Evolutionary conservation across 2,329 filamentous ascomycete genomes (phyloP), one percentile per base, ranked within the genome.

Genomic region (Eurotiales sp.): DNA sequence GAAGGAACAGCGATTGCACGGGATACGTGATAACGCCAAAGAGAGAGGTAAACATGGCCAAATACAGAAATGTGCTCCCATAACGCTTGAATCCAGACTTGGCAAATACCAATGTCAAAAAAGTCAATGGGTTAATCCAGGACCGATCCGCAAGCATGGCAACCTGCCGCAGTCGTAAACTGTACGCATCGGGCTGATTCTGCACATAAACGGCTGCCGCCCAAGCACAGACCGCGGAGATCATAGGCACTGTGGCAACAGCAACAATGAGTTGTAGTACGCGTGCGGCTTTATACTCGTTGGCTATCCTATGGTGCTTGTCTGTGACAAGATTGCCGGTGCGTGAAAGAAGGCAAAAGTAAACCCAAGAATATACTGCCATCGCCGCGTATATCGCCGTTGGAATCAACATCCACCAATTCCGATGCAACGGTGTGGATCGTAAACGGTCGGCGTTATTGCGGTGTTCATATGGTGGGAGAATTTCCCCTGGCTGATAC

Each of bases 1-100:
- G 50, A 5, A 27, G 10, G 12, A 61, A 55, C 25, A 62, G 52
- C 17, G 56, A 55, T 47, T 61, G 58, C 10, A 64, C 50, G 7
- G 59, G 60, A 40, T 55, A 63, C n/a, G 60, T 56, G 14, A 63
- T 40, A 10, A 34, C 42, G 17, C 56, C 59, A 3, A 64, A 52
- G 14, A 58, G 46, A 42, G 54, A 55, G 8, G 60, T 46, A 8
- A 59, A 45, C 4, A 64, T 55, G 2, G 61, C 61, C 12, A 58
- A 12, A 4, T 60, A 27, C 3, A 65, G 39, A 14, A 64, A 58
- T 1, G 39, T 17, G 41, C 60, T 63, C 3, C 58, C 53, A 34
- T 63, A 58, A 11, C 55, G 54, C 15, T 57, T 59, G 42, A 55
- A 60, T 14, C 50, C 46, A 7, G 54, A 51, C 7, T 25, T 23